Percentiles rank a stretch among this genome's conserved stretches.
Conservation (phyloP, 768 basidiomycete species). For the Leccinum incarnatum region DNA sequence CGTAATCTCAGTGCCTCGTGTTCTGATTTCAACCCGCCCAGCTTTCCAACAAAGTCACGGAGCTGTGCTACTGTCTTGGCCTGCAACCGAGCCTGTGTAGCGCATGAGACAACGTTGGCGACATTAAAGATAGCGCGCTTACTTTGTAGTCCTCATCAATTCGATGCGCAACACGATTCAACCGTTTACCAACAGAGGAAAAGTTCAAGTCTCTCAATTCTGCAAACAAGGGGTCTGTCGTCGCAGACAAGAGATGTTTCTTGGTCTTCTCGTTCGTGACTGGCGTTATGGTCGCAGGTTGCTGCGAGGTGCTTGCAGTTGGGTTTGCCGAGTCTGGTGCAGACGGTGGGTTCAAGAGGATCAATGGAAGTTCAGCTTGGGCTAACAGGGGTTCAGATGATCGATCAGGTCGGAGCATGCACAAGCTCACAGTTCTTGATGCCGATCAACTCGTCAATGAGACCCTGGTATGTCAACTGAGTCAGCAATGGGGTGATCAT, state of each 20-base stretch:
- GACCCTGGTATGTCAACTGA: slow-evolving; percentile 26
- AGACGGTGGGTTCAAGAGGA: too few species aligned
- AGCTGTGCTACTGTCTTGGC: slow-evolving; percentile 90
- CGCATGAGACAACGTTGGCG: slow-evolving; percentile 3
- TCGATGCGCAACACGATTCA: slow-evolving; percentile 79
- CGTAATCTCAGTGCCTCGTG: slow-evolving; percentile 87
- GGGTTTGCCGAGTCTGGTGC: too few species aligned
- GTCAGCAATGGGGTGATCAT: slow-evolving; percentile 87
- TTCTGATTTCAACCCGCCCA: slow-evolving; percentile 89
- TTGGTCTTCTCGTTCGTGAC: too few species aligned
- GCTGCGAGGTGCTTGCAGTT: too few species aligned
- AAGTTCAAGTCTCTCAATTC: slow-evolving; percentile 93
- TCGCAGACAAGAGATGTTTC: too few species aligned
- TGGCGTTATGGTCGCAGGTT: too few species aligned
- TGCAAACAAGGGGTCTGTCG: slow-evolving; percentile 17
- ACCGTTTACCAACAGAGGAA: slow-evolving; percentile 75
- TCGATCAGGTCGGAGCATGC: too few species aligned
- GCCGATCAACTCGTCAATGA: too few species aligned
- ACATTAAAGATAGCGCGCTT: slow-evolving; percentile 3
- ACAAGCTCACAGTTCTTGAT: too few species aligned
- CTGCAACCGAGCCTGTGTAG: slow-evolving; percentile 68
- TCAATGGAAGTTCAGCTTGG: too few species aligned
- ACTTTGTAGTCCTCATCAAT: slow-evolving; percentile 94
- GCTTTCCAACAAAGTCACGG: slow-evolving; percentile 91
- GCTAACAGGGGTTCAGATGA: too few species aligned